phyloP scores from a whole-genome alignment of 331 rosid genomes.

The Pyracantha coccinea region DNA sequence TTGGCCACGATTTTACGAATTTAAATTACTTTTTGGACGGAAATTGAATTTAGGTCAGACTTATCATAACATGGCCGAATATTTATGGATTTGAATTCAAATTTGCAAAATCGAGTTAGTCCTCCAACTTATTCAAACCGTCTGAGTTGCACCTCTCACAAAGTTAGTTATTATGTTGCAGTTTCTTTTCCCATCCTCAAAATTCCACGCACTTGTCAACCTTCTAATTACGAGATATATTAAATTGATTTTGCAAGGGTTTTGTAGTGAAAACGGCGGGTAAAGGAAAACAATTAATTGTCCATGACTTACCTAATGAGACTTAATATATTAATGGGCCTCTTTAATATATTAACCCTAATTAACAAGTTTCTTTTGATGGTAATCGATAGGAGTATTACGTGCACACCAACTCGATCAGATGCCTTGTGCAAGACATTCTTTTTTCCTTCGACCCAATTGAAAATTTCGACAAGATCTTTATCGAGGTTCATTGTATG shows the following conservation, averaged over 20 bases:
- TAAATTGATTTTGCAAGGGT: neutral
- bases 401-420: neutral
- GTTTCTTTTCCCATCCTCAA: neutral
- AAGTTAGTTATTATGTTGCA: neutral
- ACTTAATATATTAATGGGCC: neutral
- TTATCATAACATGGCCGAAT: too few relatives aligned
- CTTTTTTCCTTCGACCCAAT: too few relatives aligned
- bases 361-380: neutral
- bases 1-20: neutral
- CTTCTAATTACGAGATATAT: neutral
- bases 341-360: neutral
- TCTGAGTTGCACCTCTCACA: neutral
- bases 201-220: neutral
- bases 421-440: neutral
- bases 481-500: too few relatives aligned
- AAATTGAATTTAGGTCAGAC: too few relatives aligned
- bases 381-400: neutral
- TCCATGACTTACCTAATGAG: neutral
- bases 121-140: neutral
- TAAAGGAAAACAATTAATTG: neutral
- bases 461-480: too few relatives aligned
- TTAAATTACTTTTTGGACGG: neutral
- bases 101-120: neutral
- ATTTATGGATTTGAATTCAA: too few relatives aligned
- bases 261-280: neutral